Evolutionary conservation across 805 yeast species (phyloP), one percentile per base, ranked within the genome.

Genomic region (Crinitomyces ghanaensis): DNA sequence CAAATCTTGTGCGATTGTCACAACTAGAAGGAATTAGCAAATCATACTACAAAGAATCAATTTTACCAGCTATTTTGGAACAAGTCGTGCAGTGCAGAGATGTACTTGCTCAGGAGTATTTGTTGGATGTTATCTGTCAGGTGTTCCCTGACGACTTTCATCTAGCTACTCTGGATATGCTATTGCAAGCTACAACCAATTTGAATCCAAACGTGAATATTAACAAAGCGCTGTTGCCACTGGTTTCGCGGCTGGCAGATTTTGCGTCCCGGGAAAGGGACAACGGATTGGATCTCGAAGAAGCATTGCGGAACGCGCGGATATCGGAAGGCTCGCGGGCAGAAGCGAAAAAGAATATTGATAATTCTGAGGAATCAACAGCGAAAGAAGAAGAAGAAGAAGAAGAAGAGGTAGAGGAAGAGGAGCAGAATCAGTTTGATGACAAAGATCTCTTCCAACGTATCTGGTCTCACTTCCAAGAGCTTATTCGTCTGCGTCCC

Each of bases 131-230:
- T 8, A 66, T 91, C 34, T 78, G 86, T 35, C 96, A 88, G 53
- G 93, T 86, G 2, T 91, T 91, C 60, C 96, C 97, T 1, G 95
- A 83, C 49, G 83, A 80, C 42, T 88, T 79, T 54, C 97, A 91
- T 49, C 59, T 85, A 39, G 66, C 66, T 14, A 82, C 95, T 0
- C 62, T 91, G 45, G 74, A 75, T 34, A 58, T 61, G 20, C 72
- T 81, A 43, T 63, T 91, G 43, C 67, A 66, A 19, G 74, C 86
- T 1, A 69, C 83, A 14, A 57, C 75, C 34, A 66, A 71, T 36
- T 61, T 91, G 39, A 75, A 73, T 49, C 85, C 91, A 1, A 65
- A 68, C 29, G 79, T 83, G n/a, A 67, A 74, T 28, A 65, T 79
- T 35, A 69, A 74, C 27, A 75, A 70, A 36, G 68, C 86, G 20